These are phyloP conservation scores for Ettlia oleoabundans DNA, from an alignment of 139 green algal species.

Conservation along the genomic window DNA sequence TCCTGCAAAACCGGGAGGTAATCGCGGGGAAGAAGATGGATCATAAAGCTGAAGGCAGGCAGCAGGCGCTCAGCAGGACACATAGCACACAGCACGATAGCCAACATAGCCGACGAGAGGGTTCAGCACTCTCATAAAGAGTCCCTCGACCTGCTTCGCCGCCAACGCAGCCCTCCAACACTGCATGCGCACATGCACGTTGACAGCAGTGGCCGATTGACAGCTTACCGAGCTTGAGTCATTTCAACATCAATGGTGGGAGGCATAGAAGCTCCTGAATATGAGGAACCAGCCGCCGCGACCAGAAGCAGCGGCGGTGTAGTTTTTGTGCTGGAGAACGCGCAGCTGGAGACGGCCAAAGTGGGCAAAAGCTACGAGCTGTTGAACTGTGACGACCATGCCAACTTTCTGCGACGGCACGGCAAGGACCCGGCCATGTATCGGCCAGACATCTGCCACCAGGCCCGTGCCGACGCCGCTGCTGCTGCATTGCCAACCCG, in stretches of 20 bases:
- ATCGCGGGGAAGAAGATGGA: no score
- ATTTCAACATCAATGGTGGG: slow-evolving; percentile 1
- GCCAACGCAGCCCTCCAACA: no score
- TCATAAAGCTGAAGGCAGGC: no score
- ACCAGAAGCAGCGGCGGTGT: slow-evolving; percentile 59
- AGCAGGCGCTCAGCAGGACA: no score
- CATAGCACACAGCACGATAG: no score
- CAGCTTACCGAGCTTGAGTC: no score
- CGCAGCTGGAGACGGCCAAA: slow-evolving; percentile 91
- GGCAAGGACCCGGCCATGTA: slow-evolving; percentile 88
- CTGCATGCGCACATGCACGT: no score
- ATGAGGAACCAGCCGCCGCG: slow-evolving; percentile 59
- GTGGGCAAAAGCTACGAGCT: slow-evolving; percentile 93
- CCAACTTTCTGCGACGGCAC: slow-evolving; percentile 87
- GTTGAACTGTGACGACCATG: slow-evolving; percentile 98
- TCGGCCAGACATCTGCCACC: slow-evolving; percentile 95
- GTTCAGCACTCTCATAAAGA: no score
- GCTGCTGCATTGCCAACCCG: neutral
- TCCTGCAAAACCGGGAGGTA: no score
- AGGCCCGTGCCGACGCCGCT: slow-evolving; percentile 59
- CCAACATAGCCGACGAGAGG: no score
- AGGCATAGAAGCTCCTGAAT: neutral
- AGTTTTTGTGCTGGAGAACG: slow-evolving; percentile 94
- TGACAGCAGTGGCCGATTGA: no score
- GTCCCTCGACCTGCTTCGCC: no score